These are phyloP conservation scores for Raphanus sativus DNA, from an alignment of 345 rosid species.

Conservation along the genomic window DNA sequence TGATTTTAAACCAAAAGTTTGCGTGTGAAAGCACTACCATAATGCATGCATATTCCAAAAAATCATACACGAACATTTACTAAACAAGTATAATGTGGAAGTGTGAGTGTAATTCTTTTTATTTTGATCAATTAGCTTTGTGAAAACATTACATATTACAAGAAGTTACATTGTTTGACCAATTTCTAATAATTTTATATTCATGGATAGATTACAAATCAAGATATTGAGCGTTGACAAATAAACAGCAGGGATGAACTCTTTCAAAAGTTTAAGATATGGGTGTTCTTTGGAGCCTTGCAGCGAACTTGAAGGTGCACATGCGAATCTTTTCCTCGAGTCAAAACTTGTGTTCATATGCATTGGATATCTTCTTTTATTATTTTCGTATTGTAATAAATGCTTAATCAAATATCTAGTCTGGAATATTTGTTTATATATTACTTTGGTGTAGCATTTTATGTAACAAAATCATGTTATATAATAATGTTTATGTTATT, in stretches of 20 bases:
- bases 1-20: background rate
- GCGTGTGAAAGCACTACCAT: background rate
- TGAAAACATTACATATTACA: background rate
- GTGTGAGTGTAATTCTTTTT: background rate
- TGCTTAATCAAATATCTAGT: background rate
- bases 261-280: background rate
- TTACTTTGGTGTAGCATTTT: no score
- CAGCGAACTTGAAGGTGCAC: slow-evolving; percentile 28
- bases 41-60: background rate
- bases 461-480: no score
- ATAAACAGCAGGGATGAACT: background rate
- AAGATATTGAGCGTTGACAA: slow-evolving; percentile 23
- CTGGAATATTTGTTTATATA: no score
- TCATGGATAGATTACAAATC: background rate
- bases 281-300: slow-evolving; percentile 1
- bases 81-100: background rate
- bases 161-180: no score
- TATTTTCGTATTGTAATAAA: background rate
- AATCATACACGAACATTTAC: background rate
- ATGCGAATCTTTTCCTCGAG: slow-evolving; percentile 5
- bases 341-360: slow-evolving; percentile 9
- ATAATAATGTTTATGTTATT: no score
- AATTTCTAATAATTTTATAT: background rate
- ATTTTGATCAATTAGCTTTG: background rate
- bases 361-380: background rate